A percentile compares a stretch with the other conserved stretches of the same genome.
These are phyloP conservation scores for Naganishia liquefaciens DNA, from an alignment of 1,284 basidiomycete species.

Conservation along the genomic window DNA sequence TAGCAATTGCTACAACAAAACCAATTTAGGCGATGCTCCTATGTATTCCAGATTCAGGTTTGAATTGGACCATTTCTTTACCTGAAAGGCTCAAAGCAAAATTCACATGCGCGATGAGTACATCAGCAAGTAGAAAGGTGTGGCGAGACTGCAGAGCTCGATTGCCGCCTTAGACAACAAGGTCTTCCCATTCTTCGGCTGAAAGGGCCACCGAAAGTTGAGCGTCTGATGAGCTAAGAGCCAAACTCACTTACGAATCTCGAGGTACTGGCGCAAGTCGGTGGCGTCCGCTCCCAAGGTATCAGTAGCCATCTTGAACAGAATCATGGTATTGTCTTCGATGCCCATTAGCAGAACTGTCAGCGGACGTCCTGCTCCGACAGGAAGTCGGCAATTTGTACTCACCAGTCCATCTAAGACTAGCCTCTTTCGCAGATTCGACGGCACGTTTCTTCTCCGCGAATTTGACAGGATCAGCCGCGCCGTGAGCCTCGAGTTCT, in stretches of 20 bases:
- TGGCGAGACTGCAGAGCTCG: too few species aligned
- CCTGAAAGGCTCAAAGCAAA: not conserved
- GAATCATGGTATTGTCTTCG: conserved; percentile 47
- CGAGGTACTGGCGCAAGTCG: conserved; percentile 39
- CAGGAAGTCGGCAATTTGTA: not conserved
- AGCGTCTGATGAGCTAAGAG: not conserved
- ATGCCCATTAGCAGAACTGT: not conserved
- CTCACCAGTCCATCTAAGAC: conserved; percentile 80
- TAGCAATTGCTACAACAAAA: not conserved
- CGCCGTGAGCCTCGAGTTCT: conserved; percentile 66
- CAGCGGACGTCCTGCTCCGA: not conserved
- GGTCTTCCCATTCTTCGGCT: conserved; percentile 31
- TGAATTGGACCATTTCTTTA: not conserved
- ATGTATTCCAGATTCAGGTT: not conserved
- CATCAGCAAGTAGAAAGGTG: too few species aligned
- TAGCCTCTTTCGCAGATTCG: conserved; percentile 73
- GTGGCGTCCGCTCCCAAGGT: conserved; percentile 37
- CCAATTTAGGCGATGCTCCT: conserved; percentile 1
- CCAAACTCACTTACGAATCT: conserved; percentile 42
- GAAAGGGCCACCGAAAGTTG: not conserved
- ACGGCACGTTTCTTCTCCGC: conserved; percentile 71
- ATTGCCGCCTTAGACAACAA: not conserved
- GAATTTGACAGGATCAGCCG: conserved; percentile 76
- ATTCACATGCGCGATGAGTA: not conserved
- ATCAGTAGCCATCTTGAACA: conserved; percentile 38